phyloP scores from a whole-genome alignment of 192 early-diverging fungal species.

The Pilobolus umbonatus region DNA sequence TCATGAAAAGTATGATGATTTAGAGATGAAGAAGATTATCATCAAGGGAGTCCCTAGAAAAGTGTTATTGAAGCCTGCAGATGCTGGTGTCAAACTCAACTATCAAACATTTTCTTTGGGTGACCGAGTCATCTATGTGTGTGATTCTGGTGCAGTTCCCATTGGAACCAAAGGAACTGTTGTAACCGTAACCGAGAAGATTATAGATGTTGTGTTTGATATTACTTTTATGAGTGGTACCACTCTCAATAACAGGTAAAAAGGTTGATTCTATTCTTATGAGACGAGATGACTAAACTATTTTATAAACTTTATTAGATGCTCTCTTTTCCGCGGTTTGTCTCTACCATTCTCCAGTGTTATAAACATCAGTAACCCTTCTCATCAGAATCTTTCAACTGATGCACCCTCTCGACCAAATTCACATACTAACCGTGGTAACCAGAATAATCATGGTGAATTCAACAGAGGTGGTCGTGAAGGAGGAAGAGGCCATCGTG shows the following conservation, averaged over 20 bases:
- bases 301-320: neutral
- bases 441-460: neutral
- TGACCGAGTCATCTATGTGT: slow-evolving; percentile 78
- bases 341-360: slow-evolving; percentile 1
- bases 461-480: slow-evolving; percentile 2
- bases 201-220: slow-evolving; percentile 89
- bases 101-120: slow-evolving; percentile 81
- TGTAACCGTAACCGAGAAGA: slow-evolving; percentile 69
- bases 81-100: slow-evolving; percentile 64
- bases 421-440: neutral
- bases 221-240: slow-evolving; percentile 71
- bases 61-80: slow-evolving; percentile 71
- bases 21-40: slow-evolving; percentile 38
- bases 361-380: slow-evolving; percentile 3
- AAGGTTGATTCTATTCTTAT: neutral
- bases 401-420: neutral
- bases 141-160: slow-evolving; percentile 68
- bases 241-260: slow-evolving; percentile 65
- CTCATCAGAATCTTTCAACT: slow-evolving; percentile 3
- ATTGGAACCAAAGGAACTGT: slow-evolving; percentile 81
- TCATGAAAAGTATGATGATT: slow-evolving; percentile 29
- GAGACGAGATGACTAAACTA: neutral
- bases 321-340: slow-evolving; percentile 10
- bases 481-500: neutral
- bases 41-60: slow-evolving; percentile 49